Evolutionary conservation across 805 yeast species (phyloP), one percentile per base, ranked within the genome.

Genomic region (Groenewaldozyma tartarivorans): DNA sequence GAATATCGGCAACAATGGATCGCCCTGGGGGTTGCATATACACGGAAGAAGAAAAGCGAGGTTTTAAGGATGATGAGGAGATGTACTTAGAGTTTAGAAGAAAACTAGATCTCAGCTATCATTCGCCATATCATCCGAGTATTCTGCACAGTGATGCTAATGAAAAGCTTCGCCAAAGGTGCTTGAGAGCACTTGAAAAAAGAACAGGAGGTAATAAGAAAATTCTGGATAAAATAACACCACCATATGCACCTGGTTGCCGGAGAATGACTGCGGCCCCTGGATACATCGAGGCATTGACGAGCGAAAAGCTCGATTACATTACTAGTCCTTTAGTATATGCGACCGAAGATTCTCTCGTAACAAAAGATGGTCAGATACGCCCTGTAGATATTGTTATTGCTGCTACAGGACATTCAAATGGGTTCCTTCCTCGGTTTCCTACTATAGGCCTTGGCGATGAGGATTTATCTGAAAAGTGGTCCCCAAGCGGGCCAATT

Each of bases 181-280:
- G 30, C n/a, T n/a, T n/a, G n/a, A n/a, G n/a, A n/a, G n/a, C n/a
- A n/a, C n/a, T n/a, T n/a, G n/a, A n/a, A n/a, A n/a, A n/a, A n/a
- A n/a, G 22, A 5, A 13, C 39, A 16, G 20, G 27, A 7, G 30
- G 26, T 5, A 30, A 30, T 20, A 22, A 39, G 19, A 36, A 39
- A 20, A 39, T 45, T 34, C 11, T 34, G 11, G 20, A 39, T 22
- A 35, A 29, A 36, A 21, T 45, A 21, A 34, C 48, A 26, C 58
- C 57, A 5, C 47, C 39, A 18, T 48, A 41, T 30, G 38, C 34
- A 18, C 46, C 49, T 7, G 55, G 54, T 20, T 47, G 54, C 30
- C 42, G 55, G 20, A 45, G 56, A 20, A 41, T 49, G 7, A 42
- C 53, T 11, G 49, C 55, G 15, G 58, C 54, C 15, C 41, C 39